Evolutionary conservation across 345 rosid species (phyloP).

Genomic region (Murraya paniculata): DNA sequence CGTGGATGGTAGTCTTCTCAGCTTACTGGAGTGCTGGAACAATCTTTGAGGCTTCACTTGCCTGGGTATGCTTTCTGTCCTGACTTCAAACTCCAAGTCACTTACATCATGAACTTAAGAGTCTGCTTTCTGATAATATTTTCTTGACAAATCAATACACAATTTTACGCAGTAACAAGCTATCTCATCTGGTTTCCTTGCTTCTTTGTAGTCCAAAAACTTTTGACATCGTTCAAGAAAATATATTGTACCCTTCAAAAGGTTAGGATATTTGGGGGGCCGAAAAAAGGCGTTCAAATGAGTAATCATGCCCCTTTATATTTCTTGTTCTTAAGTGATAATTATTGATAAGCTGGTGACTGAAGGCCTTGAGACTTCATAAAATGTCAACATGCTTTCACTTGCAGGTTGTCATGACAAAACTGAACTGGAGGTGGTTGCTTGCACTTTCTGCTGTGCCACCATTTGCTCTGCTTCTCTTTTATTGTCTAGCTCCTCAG

Average conservation of each 20-base stretch:
- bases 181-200: neutral
- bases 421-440: slow-evolving; percentile 62
- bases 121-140: neutral
- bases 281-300: too few species aligned
- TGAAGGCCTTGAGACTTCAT: neutral
- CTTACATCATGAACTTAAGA: neutral
- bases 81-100: neutral
- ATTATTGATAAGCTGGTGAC: neutral
- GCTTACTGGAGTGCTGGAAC: slow-evolving; percentile 57
- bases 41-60: slow-evolving; percentile 51
- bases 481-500: slow-evolving; percentile 38
- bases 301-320: neutral
- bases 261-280: too few species aligned
- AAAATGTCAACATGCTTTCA: neutral
- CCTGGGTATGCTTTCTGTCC: slow-evolving; percentile 43
- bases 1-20: slow-evolving; percentile 59
- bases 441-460: slow-evolving; percentile 54
- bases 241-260: neutral
- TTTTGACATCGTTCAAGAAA: neutral
- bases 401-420: slow-evolving; percentile 40
- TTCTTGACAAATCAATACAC: neutral
- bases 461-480: slow-evolving; percentile 42
- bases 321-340: neutral
- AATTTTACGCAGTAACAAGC: neutral
- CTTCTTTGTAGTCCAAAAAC: neutral